phyloP scores from a whole-genome alignment of 2,329 filamentous ascomycete species.

The Mariannaea elegans region DNA sequence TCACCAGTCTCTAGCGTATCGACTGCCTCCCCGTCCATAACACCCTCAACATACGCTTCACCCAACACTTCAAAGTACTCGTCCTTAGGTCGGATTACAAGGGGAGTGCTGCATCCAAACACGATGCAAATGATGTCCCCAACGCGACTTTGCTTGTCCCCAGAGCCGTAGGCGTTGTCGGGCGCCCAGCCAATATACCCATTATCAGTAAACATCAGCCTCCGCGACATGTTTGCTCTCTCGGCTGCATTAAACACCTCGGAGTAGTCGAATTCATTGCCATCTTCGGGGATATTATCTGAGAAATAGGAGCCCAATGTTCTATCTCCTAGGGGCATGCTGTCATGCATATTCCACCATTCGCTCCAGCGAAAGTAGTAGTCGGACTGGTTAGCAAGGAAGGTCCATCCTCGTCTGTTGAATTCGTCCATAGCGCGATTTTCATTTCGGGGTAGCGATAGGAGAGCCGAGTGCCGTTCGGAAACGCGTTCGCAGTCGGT shows the following conservation, averaged over 20 bases:
- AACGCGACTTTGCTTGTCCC: constrained; percentile 10
- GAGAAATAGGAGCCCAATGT: constrained; percentile 16
- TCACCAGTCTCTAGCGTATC: background rate
- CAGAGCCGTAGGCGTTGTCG: constrained; percentile 14
- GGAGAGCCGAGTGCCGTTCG: constrained; percentile 12
- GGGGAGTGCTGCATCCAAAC: constrained; percentile 23
- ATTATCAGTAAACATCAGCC: constrained; percentile 20
- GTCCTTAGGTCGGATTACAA: constrained; percentile 8
- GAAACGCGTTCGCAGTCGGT: constrained; percentile 18
- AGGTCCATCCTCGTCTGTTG: constrained; percentile 4
- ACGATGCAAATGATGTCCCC: constrained; percentile 16
- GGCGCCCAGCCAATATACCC: constrained; percentile 24
- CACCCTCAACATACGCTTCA: constrained; percentile 23
- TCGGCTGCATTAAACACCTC: constrained; percentile 19
- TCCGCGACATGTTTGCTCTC: constrained; percentile 13
- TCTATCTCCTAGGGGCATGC: constrained; percentile 7
- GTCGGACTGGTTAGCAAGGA: background rate
- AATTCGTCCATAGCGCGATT: constrained; percentile 17
- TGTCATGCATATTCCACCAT: constrained; percentile 11
- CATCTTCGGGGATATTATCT: constrained; percentile 11
- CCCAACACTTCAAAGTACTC: constrained; percentile 16
- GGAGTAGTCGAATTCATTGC: constrained; percentile 19
- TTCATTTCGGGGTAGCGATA: constrained; percentile 15
- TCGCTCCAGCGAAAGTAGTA: constrained; percentile 21
- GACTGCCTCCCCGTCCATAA: constrained; percentile 20